Evolutionary conservation across 441 rosid species (phyloP).

Genomic region (Manihot esculenta): DNA sequence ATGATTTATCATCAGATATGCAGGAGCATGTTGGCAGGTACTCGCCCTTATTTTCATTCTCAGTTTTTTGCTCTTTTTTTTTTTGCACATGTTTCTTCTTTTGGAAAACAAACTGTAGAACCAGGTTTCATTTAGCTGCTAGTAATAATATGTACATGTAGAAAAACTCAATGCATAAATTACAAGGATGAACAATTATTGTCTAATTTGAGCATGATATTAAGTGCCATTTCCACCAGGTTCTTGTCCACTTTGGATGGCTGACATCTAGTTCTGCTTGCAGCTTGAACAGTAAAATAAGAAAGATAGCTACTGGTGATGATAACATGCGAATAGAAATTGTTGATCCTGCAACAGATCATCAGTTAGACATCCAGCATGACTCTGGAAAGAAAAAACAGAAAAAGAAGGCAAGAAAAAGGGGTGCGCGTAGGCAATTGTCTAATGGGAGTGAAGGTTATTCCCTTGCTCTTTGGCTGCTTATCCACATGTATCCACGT

Average conservation of each 20-base stretch:
- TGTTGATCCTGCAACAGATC: constrained; percentile 30
- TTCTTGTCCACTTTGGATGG: constrained; percentile 14
- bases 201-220: neutral
- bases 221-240: constrained; percentile 13
- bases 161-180: constrained; percentile 13
- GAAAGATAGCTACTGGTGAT: constrained; percentile 32
- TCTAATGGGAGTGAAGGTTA: constrained; percentile 46
- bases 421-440: constrained; percentile 34
- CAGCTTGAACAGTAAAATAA: constrained; percentile 39
- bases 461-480: constrained; percentile 10
- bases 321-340: constrained; percentile 25
- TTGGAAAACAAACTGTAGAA: constrained; percentile 12
- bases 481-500: neutral
- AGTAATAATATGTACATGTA: constrained; percentile 3
- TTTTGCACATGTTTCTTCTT: neutral
- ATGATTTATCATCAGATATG: constrained; percentile 23
- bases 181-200: constrained; percentile 8
- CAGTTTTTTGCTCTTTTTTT: neutral
- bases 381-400: constrained; percentile 31
- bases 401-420: constrained; percentile 58
- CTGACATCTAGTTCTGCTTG: constrained; percentile 31
- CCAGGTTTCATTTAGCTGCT: constrained; percentile 1
- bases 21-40: constrained; percentile 37
- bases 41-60: constrained; percentile 7
- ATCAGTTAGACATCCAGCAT: constrained; percentile 29